Evolutionary conservation across 2,329 filamentous ascomycete genomes (phyloP).

Genomic region (Xylariaceae sp.): DNA sequence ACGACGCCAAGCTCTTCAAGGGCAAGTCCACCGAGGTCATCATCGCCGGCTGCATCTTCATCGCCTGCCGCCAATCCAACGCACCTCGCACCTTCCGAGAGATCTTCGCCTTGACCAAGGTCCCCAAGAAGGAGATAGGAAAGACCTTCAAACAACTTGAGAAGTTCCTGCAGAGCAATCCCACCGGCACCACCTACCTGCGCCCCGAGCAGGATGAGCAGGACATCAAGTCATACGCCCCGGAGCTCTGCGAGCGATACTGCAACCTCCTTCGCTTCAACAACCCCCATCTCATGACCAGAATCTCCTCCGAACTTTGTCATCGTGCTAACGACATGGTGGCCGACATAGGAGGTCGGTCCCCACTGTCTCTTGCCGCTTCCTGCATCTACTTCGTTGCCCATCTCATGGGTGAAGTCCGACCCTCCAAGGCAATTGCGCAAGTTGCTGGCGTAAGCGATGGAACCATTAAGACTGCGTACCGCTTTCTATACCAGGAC

Average conservation of each 20-base stretch:
- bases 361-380: constrained; percentile 87
- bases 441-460: constrained; percentile 85
- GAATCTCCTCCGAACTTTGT: constrained; percentile 75
- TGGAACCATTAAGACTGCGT: constrained; percentile 92
- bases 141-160: constrained; percentile 92
- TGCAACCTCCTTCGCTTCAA: constrained; percentile 77
- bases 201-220: constrained; percentile 44
- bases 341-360: constrained; percentile 83
- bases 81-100: constrained; percentile 90
- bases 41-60: constrained; percentile 95
- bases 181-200: constrained; percentile 51
- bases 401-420: constrained; percentile 74
- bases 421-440: constrained; percentile 82
- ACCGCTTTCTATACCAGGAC: constrained; percentile 78
- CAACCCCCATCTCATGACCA: constrained; percentile 68
- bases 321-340: constrained; percentile 71
- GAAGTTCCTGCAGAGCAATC: constrained; percentile 75
- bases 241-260: constrained; percentile 83
- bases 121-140: constrained; percentile 96
- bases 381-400: constrained; percentile 97
- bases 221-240: constrained; percentile 69
- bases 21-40: constrained; percentile 92
- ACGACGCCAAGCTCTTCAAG: constrained; percentile 90
- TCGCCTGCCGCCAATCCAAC: constrained; percentile 86
- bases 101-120: constrained; percentile 87